Evolutionary conservation across 2,329 filamentous ascomycete genomes (phyloP).

Genomic region (Penicillium sp.): DNA sequence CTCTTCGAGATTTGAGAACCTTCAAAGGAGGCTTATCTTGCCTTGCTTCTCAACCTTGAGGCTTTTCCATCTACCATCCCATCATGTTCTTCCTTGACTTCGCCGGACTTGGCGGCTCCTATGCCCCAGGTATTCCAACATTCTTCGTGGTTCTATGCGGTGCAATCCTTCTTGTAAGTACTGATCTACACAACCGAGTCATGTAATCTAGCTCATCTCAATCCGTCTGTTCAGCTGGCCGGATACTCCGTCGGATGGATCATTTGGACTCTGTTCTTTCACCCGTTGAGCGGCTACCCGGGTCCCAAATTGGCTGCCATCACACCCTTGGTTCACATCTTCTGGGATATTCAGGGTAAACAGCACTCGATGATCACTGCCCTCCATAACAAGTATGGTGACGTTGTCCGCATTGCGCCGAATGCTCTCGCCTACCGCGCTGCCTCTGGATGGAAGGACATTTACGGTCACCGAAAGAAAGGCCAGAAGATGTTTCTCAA

Average conservation of each 20-base stretch:
- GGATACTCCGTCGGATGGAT: conserved; percentile 10
- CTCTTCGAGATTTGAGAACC: neutral
- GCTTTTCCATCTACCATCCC: neutral
- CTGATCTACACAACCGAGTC: neutral
- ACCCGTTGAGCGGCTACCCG: conserved; percentile 34
- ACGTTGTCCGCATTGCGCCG: conserved; percentile 43
- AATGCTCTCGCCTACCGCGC: conserved; percentile 40
- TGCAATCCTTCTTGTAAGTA: conserved; percentile 9
- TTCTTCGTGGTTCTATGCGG: conserved; percentile 1
- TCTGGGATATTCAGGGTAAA: conserved; percentile 21
- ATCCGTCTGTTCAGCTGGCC: neutral
- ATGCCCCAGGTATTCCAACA: neutral
- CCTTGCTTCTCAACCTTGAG: no score
- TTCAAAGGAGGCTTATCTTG: no score
- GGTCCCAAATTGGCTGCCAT: conserved; percentile 35
- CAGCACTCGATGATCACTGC: conserved; percentile 18
- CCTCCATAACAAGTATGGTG: conserved; percentile 29
- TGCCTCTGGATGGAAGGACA: conserved; percentile 35
- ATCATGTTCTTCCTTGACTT: neutral
- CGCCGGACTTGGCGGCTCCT: neutral
- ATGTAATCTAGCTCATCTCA: neutral
- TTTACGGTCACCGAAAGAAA: conserved; percentile 36
- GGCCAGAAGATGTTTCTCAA: conserved; percentile 27
- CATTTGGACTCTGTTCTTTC: conserved; percentile 31
- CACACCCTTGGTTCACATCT: conserved; percentile 23